phyloP scores from a whole-genome alignment of 495 filamentous ascomycete species.

The Neurospora sp. region DNA sequence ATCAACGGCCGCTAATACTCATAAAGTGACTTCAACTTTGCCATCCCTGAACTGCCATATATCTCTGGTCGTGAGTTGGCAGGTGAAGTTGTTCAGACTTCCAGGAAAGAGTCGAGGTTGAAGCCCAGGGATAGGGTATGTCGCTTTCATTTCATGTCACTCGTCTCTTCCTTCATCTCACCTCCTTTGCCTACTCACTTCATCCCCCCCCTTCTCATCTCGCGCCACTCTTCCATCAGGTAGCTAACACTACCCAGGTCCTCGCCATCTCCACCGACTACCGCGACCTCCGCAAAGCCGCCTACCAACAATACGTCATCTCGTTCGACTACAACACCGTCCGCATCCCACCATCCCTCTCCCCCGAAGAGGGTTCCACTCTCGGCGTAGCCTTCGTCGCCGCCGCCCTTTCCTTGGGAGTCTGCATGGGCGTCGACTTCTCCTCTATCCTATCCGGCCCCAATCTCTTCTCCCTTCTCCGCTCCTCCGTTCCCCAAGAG shows the following conservation, averaged over 20 bases:
- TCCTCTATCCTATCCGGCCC: conserved; percentile 37
- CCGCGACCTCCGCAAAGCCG: conserved; percentile 56
- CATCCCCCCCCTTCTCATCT: neutral
- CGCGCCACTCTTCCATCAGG: neutral
- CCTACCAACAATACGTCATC: conserved; percentile 60
- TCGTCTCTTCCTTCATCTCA: neutral
- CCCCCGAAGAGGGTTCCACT: conserved; percentile 44
- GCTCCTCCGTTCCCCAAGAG: conserved; percentile 20
- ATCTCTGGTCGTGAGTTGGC: conserved; percentile 56
- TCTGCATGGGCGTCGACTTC: conserved; percentile 54
- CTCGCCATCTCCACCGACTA: conserved; percentile 61
- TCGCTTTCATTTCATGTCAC: neutral
- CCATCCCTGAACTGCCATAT: conserved; percentile 53
- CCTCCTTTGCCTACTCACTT: neutral
- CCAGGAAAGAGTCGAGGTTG: conserved; percentile 34
- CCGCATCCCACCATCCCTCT: conserved; percentile 38
- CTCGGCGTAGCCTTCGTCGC: conserved; percentile 58
- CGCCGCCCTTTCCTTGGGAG: conserved; percentile 46
- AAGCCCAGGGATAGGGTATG: conserved; percentile 43
- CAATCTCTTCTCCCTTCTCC: conserved; percentile 38
- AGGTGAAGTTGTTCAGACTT: conserved; percentile 45
- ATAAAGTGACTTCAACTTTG: conserved; percentile 53
- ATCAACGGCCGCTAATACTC: neutral
- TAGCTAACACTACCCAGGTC: conserved; percentile 21
- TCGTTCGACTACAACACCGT: conserved; percentile 54